A percentile compares a stretch with the other conserved stretches of the same genome.
Conservation (phyloP, 2,329 filamentous ascomycete genomes). For the Pseudovirgaria hyperparasitica region DNA sequence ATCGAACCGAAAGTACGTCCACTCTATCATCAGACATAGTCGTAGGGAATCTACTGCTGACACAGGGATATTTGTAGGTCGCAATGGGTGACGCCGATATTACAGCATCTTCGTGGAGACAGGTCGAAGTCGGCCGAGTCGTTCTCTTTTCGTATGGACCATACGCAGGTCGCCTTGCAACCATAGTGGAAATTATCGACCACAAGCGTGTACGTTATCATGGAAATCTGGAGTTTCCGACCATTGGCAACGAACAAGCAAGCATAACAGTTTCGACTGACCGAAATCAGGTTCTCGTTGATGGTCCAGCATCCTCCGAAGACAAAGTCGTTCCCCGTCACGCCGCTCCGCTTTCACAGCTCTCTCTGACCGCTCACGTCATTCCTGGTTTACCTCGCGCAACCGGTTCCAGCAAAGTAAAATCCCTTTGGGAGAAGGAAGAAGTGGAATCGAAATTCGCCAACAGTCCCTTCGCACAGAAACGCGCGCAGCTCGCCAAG, state of each 20-base stretch:
- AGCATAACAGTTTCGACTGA: slow-evolving; percentile 4
- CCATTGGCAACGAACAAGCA: slow-evolving; percentile 8
- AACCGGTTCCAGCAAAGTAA: slow-evolving; percentile 68
- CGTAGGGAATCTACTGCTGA: slow-evolving; percentile 10
- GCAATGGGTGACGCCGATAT: slow-evolving; percentile 36
- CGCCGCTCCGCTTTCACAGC: slow-evolving; percentile 65
- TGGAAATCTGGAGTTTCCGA: slow-evolving; percentile 5
- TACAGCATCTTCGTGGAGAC: slow-evolving; percentile 52
- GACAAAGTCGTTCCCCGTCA: slow-evolving; percentile 77
- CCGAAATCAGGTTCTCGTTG: slow-evolving; percentile 87
- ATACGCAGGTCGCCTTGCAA: slow-evolving; percentile 73
- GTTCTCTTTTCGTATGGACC: slow-evolving; percentile 80
- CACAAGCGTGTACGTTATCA: slow-evolving; percentile 90
- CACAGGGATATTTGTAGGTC: slow-evolving; percentile 23
- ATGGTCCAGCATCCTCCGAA: slow-evolving; percentile 77
- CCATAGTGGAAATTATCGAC: slow-evolving; percentile 99
- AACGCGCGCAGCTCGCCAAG: slow-evolving; percentile 71
- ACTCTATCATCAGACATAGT: slow-evolving; percentile 11
- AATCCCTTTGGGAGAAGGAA: slow-evolving; percentile 80
- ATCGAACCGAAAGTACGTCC: slow-evolving; percentile 25
- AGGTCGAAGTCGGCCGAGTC: slow-evolving; percentile 97
- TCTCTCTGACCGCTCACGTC: slow-evolving; percentile 81
- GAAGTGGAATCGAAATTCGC: slow-evolving; percentile 91
- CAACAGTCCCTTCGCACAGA: slow-evolving; percentile 88
- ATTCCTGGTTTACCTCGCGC: slow-evolving; percentile 77